These are phyloP conservation scores for Dioscorea dumetorum DNA, from an alignment of 106 monocot genomes.

Conservation along the genomic window DNA sequence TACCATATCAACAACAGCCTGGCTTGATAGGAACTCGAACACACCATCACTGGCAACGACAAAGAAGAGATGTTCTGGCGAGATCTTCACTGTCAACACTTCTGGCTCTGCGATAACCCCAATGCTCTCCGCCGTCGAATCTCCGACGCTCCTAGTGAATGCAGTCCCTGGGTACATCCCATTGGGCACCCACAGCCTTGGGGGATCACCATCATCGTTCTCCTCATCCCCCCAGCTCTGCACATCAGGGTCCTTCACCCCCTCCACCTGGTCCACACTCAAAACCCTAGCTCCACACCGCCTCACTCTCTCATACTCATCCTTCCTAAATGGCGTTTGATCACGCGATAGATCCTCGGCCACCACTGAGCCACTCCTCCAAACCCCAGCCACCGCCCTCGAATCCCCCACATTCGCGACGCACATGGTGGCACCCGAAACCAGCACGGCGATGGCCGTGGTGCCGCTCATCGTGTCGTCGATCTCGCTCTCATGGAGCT, in stretches of 20 bases:
- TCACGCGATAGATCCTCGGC: constrained; percentile 69
- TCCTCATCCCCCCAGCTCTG: constrained; percentile 74
- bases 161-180: constrained; percentile 90
- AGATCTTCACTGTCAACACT: constrained; percentile 45
- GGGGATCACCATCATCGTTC: constrained; percentile 69
- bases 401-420: constrained; percentile 92
- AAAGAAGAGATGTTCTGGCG: constrained; percentile 53
- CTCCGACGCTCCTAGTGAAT: constrained; percentile 86
- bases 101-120: constrained; percentile 77
- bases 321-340: constrained; percentile 81
- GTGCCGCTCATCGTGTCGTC: constrained; percentile 90
- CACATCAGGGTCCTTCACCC: constrained; percentile 51
- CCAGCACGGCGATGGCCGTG: constrained; percentile 69
- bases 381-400: constrained; percentile 59
- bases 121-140: constrained; percentile 65
- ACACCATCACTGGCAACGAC: constrained; percentile 90
- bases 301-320: constrained; percentile 78
- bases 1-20: constrained; percentile 83
- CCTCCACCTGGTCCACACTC: constrained; percentile 79
- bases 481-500: constrained; percentile 54
- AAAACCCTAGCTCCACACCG: constrained; percentile 71
- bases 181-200: constrained; percentile 77
- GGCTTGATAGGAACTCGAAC: constrained; percentile 88
- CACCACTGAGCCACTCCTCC: constrained; percentile 22
- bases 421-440: constrained; percentile 34